Percentiles rank a stretch among this genome's conserved stretches.
Conservation (phyloP, 2,329 filamentous ascomycete genomes). For the Aureobasidium sp. region DNA sequence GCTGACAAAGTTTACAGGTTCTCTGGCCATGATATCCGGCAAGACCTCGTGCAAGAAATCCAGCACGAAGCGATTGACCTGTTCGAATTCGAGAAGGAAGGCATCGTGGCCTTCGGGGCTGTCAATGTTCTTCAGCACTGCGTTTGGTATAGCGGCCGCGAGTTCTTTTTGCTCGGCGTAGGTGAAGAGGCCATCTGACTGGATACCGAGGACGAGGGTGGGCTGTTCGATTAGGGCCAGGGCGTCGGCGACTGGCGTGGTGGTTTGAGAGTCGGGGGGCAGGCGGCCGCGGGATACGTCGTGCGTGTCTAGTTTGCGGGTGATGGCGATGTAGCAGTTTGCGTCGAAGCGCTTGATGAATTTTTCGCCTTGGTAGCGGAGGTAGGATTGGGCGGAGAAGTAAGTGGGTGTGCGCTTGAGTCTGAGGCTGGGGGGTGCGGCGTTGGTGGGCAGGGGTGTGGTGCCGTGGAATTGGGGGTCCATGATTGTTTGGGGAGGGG, state of each 20-base stretch:
- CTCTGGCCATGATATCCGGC: slow-evolving; percentile 74
- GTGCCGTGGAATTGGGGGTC: slow-evolving; percentile 43
- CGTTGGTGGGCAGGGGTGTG: slow-evolving; percentile 28
- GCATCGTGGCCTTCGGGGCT: slow-evolving; percentile 94
- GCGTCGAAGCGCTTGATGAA: slow-evolving; percentile 96
- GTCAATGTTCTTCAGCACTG: slow-evolving; percentile 77
- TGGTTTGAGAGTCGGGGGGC: slow-evolving; percentile 26
- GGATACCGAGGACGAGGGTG: slow-evolving; percentile 83
- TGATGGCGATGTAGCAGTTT: slow-evolving; percentile 99
- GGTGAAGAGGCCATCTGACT: slow-evolving; percentile 92
- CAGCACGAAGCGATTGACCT: slow-evolving; percentile 84
- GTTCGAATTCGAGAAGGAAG: slow-evolving; percentile 92
- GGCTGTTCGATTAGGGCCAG: slow-evolving; percentile 81
- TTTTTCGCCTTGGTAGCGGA: slow-evolving; percentile 92
- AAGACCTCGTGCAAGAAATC: slow-evolving; percentile 75
- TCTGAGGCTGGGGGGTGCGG: slow-evolving; percentile 28
- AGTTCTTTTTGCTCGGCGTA: slow-evolving; percentile 95
- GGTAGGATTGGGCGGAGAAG: slow-evolving; percentile 95
- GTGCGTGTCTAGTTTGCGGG: slow-evolving; percentile 93
- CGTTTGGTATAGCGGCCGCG: slow-evolving; percentile 70
- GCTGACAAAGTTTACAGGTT: slow-evolving; percentile 32
- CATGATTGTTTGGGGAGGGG: slow-evolving; percentile 23
- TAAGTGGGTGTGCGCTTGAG: slow-evolving; percentile 55
- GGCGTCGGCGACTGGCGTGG: slow-evolving; percentile 60
- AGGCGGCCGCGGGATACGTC: slow-evolving; percentile 75